Evolutionary conservation across 1,139 yeast species (phyloP), one percentile per base, ranked within the genome.

Genomic region (Ogataea hybrid): DNA sequence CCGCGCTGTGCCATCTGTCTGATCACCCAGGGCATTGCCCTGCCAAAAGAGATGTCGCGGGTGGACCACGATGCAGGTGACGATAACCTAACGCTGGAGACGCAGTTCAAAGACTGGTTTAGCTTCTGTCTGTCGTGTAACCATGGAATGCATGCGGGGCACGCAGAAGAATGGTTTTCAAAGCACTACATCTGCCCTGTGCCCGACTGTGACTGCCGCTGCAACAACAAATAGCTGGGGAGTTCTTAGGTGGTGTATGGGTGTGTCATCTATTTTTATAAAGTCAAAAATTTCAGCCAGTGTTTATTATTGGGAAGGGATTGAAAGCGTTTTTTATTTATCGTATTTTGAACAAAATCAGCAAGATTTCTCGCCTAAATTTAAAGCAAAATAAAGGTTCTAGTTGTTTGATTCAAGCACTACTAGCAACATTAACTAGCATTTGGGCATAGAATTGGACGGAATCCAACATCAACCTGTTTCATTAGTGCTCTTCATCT

Each of bases 161-260:
- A 92, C 62, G 97, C 97, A 0, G 89, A 85, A 52, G 95, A 88
- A 57, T 92, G 97, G 97, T 92, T 92, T 59, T 75, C 83, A 15
- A 83, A 82, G 60, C 96, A 90, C 56, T 78, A 76, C 44, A 78
- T 86, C 2, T 92, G 98, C 59, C 97, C 98, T 0, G 96, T 90
- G 2, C 96, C 97, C 0, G 96, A 89, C 41, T 92, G 97, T 56
- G 71, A 74, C 37, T 92, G 97, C 59, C 70, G 79, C 39, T 90
- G 97, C 60, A 85, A 80, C 52, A 75, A 73, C 53, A 69, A 67
- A 23, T 34, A 23, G 27, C 16, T 18, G 9, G 18, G 5, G 2
- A 14, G 12, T 8, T 29, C 6, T 9, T 5, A 7, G 16, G 15
- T 17, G 42, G 42, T 39, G 42, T 28, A 39, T 6, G 31, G 42